These are phyloP conservation scores for Arthrobotrys megalospora DNA, from an alignment of 2,329 filamentous ascomycete species.

Conservation along the genomic window DNA sequence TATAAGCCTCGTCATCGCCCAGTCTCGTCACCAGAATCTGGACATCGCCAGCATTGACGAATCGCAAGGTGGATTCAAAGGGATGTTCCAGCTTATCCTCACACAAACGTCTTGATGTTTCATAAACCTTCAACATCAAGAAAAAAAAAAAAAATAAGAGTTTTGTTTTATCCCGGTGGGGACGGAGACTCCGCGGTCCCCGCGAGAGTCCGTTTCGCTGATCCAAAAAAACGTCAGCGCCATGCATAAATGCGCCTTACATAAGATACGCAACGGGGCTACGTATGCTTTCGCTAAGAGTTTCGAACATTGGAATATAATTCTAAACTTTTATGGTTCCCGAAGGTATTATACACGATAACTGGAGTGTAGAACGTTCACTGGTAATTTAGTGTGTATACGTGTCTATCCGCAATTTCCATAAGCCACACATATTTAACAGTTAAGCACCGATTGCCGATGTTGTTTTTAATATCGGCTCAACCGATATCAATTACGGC, in stretches of 20 bases:
- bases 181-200: constrained; percentile 6
- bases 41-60: constrained; percentile 30
- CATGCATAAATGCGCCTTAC: constrained; percentile 42
- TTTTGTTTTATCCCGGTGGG: constrained; percentile 9
- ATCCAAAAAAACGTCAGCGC: constrained; percentile 19
- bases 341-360: neutral
- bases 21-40: too few relatives aligned
- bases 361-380: neutral
- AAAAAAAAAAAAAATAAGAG: too few relatives aligned
- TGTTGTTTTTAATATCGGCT: constrained; percentile 11
- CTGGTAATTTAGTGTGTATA: neutral
- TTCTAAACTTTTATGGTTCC: neutral
- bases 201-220: constrained; percentile 6
- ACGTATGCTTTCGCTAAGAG: constrained; percentile 37
- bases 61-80: constrained; percentile 20
- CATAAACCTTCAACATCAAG: neutral
- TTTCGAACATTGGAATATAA: constrained; percentile 18
- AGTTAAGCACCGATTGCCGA: constrained; percentile 15
- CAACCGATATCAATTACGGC: neutral
- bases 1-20: constrained; percentile 39
- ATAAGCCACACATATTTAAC: constrained; percentile 4
- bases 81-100: neutral
- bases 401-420: neutral
- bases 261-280: constrained; percentile 49
- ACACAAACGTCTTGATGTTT: neutral